phyloP scores from a whole-genome alignment of 2,329 filamentous ascomycete genomes.

The Emydomyces testavorans region DNA sequence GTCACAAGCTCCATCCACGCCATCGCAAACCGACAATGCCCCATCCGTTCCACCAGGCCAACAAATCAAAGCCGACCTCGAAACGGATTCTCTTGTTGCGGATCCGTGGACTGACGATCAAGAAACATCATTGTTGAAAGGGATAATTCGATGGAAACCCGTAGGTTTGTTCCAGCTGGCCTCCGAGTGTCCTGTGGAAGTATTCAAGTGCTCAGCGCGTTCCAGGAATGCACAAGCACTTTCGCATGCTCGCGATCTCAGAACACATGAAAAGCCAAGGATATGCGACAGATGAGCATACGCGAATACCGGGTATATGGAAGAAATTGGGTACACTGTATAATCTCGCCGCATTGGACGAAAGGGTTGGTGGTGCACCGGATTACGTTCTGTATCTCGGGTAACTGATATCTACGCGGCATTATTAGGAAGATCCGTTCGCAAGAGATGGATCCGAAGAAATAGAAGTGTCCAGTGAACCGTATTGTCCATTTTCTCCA shows the following conservation, averaged over 20 bases:
- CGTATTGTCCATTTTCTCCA: conserved; percentile 56
- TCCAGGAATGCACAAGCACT: conserved; percentile 81
- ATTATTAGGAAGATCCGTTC: conserved; percentile 42
- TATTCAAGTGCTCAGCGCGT: neutral
- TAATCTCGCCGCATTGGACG: conserved; percentile 74
- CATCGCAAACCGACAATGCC: conserved; percentile 15
- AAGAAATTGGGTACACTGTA: conserved; percentile 72
- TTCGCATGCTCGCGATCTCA: conserved; percentile 77
- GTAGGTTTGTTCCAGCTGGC: conserved; percentile 61
- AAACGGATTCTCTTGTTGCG: conserved; percentile 41
- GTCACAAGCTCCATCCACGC: conserved; percentile 24
- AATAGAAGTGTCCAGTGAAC: conserved; percentile 37
- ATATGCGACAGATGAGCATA: conserved; percentile 60
- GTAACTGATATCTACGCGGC: neutral
- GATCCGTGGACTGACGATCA: conserved; percentile 94
- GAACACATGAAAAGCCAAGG: conserved; percentile 71
- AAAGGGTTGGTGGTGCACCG: conserved; percentile 52
- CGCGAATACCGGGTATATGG: conserved; percentile 85
- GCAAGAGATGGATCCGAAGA: conserved; percentile 49
- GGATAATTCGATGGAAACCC: conserved; percentile 90
- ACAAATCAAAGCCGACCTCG: conserved; percentile 27
- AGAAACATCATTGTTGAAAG: conserved; percentile 83
- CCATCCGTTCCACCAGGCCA: conserved; percentile 18
- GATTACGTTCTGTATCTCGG: neutral
- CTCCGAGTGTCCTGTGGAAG: no score